phyloP scores from a whole-genome alignment of 2,329 filamentous ascomycete genomes.

The Chalaropsis thielavioides region DNA sequence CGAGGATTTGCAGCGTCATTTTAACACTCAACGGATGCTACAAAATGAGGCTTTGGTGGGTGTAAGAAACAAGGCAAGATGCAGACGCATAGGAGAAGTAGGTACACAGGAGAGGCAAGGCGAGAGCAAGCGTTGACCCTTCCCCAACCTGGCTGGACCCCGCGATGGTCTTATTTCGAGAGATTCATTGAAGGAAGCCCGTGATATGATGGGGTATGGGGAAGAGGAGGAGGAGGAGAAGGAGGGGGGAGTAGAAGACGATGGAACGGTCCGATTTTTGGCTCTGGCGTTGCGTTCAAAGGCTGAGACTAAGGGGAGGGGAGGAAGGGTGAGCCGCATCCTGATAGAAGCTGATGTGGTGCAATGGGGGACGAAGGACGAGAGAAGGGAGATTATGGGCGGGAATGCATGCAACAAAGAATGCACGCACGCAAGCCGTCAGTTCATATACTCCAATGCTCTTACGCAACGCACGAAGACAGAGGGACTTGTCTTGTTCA shows the following conservation, averaged over 20 bases:
- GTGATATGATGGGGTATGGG: not conserved
- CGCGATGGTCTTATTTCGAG: not conserved
- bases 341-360: not conserved
- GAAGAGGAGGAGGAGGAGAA: not conserved
- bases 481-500: not conserved
- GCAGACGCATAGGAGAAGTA: too few species aligned
- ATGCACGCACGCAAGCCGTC: too few species aligned
- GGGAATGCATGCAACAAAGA: not conserved
- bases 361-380: not conserved
- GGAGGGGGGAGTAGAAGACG: not conserved
- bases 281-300: not conserved
- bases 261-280: not conserved
- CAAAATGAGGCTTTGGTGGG: not conserved
- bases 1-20: too few species aligned
- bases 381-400: not conserved
- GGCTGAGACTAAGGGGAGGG: not conserved
- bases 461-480: not conserved
- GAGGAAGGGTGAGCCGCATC: not conserved
- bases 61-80: not conserved
- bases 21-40: not conserved
- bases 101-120: not conserved
- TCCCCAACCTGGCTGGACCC: conserved; percentile 1
- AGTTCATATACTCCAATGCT: too few species aligned
- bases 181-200: not conserved
- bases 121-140: not conserved